These are phyloP conservation scores for Calamus simplicifolius DNA, from an alignment of 176 grass and related monocot species.

Conservation along the genomic window DNA sequence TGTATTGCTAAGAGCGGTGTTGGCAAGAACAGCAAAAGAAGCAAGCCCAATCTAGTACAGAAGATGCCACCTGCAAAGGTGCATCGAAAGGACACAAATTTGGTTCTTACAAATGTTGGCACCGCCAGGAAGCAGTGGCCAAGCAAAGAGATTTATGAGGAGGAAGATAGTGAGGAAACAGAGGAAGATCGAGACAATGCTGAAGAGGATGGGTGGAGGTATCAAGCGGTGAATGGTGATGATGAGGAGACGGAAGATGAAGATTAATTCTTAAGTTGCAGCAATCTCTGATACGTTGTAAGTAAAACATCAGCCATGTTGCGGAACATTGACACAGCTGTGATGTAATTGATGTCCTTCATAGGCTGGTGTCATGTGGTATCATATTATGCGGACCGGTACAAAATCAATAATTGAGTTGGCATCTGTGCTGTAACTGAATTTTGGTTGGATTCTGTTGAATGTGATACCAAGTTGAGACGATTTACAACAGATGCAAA, in stretches of 20 bases:
- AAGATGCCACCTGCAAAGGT: conserved; percentile 36
- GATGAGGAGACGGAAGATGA: conserved; percentile 14
- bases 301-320: too few relatives aligned
- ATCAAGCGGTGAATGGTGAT: conserved; percentile 3
- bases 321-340: too few relatives aligned
- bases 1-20: conserved; percentile 15
- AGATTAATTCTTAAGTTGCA: background rate
- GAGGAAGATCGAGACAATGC: conserved; percentile 10
- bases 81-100: conserved; percentile 15
- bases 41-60: conserved; percentile 14
- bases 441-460: too few relatives aligned
- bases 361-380: too few relatives aligned
- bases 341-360: too few relatives aligned
- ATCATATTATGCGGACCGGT: too few relatives aligned
- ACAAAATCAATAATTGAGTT: too few relatives aligned
- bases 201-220: conserved; percentile 15
- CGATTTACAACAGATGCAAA: too few relatives aligned
- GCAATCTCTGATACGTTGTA: too few relatives aligned
- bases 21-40: conserved; percentile 40
- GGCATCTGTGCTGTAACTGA: too few relatives aligned
- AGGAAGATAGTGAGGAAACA: conserved; percentile 19
- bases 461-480: too few relatives aligned
- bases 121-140: conserved; percentile 24
- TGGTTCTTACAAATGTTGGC: conserved; percentile 5
- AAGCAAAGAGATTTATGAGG: conserved; percentile 12